Conservation (phyloP, 1,139 yeast species). For the Kluyveromyces sp. region DNA sequence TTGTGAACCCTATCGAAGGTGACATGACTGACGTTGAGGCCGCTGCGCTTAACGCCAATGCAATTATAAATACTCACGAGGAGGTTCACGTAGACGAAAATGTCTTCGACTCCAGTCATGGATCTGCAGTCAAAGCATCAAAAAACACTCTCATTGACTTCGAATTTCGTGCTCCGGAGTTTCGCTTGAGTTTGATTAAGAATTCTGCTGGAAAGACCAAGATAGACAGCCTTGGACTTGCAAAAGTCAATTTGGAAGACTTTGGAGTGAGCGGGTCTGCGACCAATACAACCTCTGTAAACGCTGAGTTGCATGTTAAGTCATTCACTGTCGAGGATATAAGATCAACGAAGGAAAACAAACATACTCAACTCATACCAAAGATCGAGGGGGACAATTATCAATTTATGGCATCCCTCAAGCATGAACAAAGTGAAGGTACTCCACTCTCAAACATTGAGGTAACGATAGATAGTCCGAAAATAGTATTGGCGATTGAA, state of each 20-base stretch:
- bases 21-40: constrained; percentile 44
- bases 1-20: constrained; percentile 31
- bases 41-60: constrained; percentile 47
- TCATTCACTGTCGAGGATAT: constrained; percentile 77
- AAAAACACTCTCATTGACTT: constrained; percentile 37
- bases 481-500: constrained; percentile 75
- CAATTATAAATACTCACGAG: constrained; percentile 29
- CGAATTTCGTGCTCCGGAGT: constrained; percentile 51
- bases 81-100: constrained; percentile 2
- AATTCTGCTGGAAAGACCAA: constrained; percentile 39
- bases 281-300: constrained; percentile 48
- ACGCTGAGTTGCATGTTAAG: constrained; percentile 55
- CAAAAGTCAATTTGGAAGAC: constrained; percentile 27
- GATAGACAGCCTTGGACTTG: constrained; percentile 17
- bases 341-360: constrained; percentile 53
- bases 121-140: constrained; percentile 19
- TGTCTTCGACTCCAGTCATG: not conserved
- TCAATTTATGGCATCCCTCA: constrained; percentile 60
- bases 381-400: constrained; percentile 52
- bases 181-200: constrained; percentile 60
- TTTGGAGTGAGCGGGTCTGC: constrained; percentile 44
- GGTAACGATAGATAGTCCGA: constrained; percentile 73
- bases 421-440: constrained; percentile 39
- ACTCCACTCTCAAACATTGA: constrained; percentile 45
- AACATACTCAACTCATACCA: constrained; percentile 77